Evolutionary conservation across 495 filamentous ascomycete genomes (phyloP), one percentile per base, ranked within the genome.

Genomic region (Podospora didyma): DNA sequence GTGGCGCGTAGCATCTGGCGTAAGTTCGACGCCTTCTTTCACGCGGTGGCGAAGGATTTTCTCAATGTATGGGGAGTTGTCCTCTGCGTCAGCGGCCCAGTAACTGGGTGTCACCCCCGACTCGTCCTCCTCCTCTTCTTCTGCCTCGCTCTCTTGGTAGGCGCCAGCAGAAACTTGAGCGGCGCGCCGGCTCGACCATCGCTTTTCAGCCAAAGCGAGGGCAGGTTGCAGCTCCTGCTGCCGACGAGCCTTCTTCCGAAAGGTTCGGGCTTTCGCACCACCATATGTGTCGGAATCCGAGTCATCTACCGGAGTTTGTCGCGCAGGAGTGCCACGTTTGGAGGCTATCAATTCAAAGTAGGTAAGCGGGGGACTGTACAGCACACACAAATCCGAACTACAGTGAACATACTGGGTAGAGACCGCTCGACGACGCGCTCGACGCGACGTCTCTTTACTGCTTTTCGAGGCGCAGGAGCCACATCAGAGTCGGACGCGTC

Each of bases 141-240:
- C 84, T 20, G 85, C 83, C 57, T 92, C 89, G 54, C 86, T 89
- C 63, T 94, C 90, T 66, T 94, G 88, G 65, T 95, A 84, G n/a
- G 81, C 91, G 67, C 95, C 95, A 49, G 86, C 93, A 28, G 89
- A 87, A 12, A 97, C 82, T 65, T 89, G 90, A 3, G 87, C 86
- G 53, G 92, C 90, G 56, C 89, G 86, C 51, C 94, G 80, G 37
- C 88, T 96, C 4, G 91, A 96, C 82, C 96, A 97, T 58, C 94
- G 86, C 69, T 80, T 79, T 54, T 96, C 86, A 60, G 91, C 89
- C 52, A 84, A 80, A 21, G 84, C 77, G 14, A 83, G 71, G 9
- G 86, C 80, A 9, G 80, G 76, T 53, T 80, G 81, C 24, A 75
- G 69, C 54, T 85, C 83, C 17, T 82, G 73, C 62, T 89, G 80